A percentile compares a stretch with the other conserved stretches of the same genome.
phyloP scores from a whole-genome alignment of 805 yeast genomes.

The Monosporozyma siamensis region DNA sequence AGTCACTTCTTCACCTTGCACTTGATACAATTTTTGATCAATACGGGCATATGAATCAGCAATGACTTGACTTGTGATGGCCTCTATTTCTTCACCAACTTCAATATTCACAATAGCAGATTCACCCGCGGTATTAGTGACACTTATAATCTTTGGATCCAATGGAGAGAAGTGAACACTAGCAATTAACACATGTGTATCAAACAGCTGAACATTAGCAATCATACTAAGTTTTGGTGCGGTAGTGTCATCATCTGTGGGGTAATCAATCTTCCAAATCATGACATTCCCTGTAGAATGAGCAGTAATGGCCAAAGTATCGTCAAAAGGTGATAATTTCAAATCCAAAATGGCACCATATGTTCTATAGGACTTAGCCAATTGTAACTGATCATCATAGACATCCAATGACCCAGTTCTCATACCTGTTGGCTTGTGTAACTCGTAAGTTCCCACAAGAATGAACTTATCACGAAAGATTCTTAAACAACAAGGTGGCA shows the following conservation, averaged over 20 bases:
- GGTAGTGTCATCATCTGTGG: not conserved
- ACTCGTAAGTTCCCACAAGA: slow-evolving; percentile 71
- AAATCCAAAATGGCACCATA: slow-evolving; percentile 69
- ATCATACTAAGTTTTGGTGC: slow-evolving; percentile 14
- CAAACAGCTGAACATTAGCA: slow-evolving; percentile 39
- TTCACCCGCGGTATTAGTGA: slow-evolving; percentile 65
- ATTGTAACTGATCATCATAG: slow-evolving; percentile 21
- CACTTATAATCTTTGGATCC: slow-evolving; percentile 32
- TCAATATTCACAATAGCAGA: slow-evolving; percentile 30
- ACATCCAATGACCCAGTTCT: slow-evolving; percentile 58
- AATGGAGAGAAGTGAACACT: slow-evolving; percentile 51
- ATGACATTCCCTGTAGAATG: slow-evolving; percentile 74
- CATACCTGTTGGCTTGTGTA: slow-evolving; percentile 47
- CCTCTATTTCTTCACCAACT: slow-evolving; percentile 1
- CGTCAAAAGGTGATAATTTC: slow-evolving; percentile 52
- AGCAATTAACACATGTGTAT: slow-evolving; percentile 45
- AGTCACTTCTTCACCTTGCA: slow-evolving; percentile 11
- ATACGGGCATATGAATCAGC: slow-evolving; percentile 6
- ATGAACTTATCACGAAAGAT: slow-evolving; percentile 41
- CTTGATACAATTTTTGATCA: slow-evolving; percentile 7
- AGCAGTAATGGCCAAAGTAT: slow-evolving; percentile 43
- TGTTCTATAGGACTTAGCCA: slow-evolving; percentile 30
- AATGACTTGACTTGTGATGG: slow-evolving; percentile 1
- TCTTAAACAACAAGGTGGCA: slow-evolving; percentile 81
- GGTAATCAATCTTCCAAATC: slow-evolving; percentile 44